A percentile compares a stretch with the other conserved stretches of the same genome.
Conservation (phyloP, 208 protist genomes). For the Trypanosomatidae sp. region DNA sequence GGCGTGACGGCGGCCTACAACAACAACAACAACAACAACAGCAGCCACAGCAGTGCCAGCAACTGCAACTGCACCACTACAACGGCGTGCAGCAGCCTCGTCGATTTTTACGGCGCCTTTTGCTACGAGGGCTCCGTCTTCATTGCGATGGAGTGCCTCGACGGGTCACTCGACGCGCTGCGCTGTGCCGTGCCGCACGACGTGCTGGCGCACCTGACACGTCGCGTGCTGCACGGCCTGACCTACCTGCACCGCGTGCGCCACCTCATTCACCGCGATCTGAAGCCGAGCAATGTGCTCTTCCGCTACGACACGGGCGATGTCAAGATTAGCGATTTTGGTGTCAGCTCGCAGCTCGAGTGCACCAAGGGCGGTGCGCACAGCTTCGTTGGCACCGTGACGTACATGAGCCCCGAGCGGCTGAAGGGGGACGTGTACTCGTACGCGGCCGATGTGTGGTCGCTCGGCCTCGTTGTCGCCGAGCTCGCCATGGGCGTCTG, state of each 20-base stretch:
- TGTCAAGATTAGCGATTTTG: constrained; percentile 92
- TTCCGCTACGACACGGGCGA: constrained; percentile 66
- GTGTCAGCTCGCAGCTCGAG: constrained; percentile 84
- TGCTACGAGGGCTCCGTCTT: constrained; percentile 77
- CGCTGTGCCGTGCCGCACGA: constrained; percentile 26
- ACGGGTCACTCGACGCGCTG: constrained; percentile 73
- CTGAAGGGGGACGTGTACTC: constrained; percentile 83
- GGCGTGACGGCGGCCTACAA: constrained; percentile 7
- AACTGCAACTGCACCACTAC: constrained; percentile 9
- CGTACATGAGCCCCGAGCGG: constrained; percentile 92
- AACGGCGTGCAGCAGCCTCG: constrained; percentile 44
- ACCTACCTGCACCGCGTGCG: constrained; percentile 78
- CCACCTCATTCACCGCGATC: constrained; percentile 92
- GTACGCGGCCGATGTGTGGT: constrained; percentile 89
- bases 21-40: no score
- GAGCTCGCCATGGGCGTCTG: constrained; percentile 79
- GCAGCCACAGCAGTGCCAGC: not conserved
- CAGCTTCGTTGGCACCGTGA: constrained; percentile 88
- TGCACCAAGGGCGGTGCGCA: constrained; percentile 70
- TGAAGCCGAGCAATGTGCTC: constrained; percentile 98
- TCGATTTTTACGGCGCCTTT: constrained; percentile 85
- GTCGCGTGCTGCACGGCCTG: constrained; percentile 72
- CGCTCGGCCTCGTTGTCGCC: constrained; percentile 80
- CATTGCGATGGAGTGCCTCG: constrained; percentile 87
- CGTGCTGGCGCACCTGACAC: constrained; percentile 52